Evolutionary conservation across 2,329 filamentous ascomycete genomes (phyloP).

Genomic region (Colletotrichum neosansevieriae): DNA sequence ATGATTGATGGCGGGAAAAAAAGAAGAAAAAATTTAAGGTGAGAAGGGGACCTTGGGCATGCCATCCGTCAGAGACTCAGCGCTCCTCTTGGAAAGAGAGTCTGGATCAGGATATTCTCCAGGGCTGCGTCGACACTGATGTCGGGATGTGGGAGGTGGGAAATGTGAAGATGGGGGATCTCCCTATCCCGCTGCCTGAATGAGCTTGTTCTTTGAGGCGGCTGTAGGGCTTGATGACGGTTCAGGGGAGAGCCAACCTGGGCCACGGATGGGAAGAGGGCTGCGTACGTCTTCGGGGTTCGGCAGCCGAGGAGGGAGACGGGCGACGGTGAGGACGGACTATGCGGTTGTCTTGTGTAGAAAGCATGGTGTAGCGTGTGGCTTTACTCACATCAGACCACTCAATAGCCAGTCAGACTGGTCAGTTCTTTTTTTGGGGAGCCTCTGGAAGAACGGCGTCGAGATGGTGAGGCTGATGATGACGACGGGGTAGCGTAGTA

Average conservation of each 20-base stretch:
- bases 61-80: conserved; percentile 9
- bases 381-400: conserved; percentile 6
- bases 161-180: neutral
- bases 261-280: conserved; percentile 5
- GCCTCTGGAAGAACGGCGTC: conserved; percentile 1
- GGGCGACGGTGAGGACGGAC: conserved; percentile 14
- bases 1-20: conserved; percentile 2
- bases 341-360: conserved; percentile 10
- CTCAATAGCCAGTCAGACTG: neutral
- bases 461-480: conserved; percentile 33
- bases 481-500: conserved; percentile 23
- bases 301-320: conserved; percentile 4
- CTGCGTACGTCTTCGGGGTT: conserved; percentile 30
- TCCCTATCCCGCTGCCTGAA: conserved; percentile 2
- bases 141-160: conserved; percentile 34
- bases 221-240: neutral
- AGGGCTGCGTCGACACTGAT: conserved; percentile 14
- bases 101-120: conserved; percentile 7
- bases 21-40: conserved; percentile 23
- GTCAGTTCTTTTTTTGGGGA: conserved; percentile 24
- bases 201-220: conserved; percentile 12
- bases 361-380: conserved; percentile 8
- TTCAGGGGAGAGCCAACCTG: conserved; percentile 23
- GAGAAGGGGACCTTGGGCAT: conserved; percentile 9
- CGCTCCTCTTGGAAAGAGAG: neutral